A percentile compares a stretch with the other conserved stretches of the same genome.
Evolutionary conservation across 1,139 yeast genomes (phyloP).

Genomic region (Entelexis sorbosivorans): DNA sequence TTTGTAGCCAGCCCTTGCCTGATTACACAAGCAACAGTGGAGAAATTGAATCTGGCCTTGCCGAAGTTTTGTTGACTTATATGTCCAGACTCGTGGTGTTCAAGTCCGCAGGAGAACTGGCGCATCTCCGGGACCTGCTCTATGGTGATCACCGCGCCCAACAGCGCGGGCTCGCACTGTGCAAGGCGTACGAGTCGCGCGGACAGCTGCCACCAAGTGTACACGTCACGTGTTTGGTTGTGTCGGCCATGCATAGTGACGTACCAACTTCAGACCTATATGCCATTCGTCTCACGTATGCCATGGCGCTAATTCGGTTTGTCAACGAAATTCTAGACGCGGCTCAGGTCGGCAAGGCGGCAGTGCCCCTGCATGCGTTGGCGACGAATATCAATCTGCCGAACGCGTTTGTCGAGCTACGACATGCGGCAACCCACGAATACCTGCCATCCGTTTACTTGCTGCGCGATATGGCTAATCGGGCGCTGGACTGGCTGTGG

Average conservation of each 20-base stretch:
- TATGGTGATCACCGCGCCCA: constrained; percentile 35
- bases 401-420: constrained; percentile 70
- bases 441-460: constrained; percentile 58
- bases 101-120: constrained; percentile 41
- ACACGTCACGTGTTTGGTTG: constrained; percentile 56
- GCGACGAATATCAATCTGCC: constrained; percentile 68
- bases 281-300: constrained; percentile 42
- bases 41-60: background rate
- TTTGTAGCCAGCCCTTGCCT: background rate
- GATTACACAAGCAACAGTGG: background rate
- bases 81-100: constrained; percentile 46
- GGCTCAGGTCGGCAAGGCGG: constrained; percentile 64
- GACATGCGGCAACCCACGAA: constrained; percentile 92
- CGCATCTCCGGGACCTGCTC: constrained; percentile 48
- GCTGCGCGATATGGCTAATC: constrained; percentile 45
- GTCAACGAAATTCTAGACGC: constrained; percentile 90
- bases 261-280: constrained; percentile 25
- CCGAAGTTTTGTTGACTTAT: background rate
- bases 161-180: constrained; percentile 46
- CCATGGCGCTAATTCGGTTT: constrained; percentile 74
- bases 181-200: constrained; percentile 50
- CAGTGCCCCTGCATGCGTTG: constrained; percentile 63
- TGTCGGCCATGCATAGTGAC: constrained; percentile 44
- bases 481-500: constrained; percentile 68
- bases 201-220: constrained; percentile 72